Conservation (phyloP, 345 rosid species). For the Syzygium oleosum region DNA sequence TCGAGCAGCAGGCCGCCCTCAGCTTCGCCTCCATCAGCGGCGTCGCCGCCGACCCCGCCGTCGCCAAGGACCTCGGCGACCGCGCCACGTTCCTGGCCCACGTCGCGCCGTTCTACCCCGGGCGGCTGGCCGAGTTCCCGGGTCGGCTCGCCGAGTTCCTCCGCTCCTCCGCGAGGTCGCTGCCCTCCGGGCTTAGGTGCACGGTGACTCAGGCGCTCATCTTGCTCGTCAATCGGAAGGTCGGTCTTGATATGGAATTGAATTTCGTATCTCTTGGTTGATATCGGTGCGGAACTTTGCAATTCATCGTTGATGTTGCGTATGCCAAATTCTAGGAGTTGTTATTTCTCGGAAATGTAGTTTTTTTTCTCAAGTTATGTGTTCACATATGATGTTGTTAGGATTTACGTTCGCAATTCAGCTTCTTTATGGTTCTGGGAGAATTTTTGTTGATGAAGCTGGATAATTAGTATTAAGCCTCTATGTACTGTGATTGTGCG, state of each 20-base stretch:
- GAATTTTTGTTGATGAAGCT: neutral
- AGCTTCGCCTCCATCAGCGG: slow-evolving; percentile 64
- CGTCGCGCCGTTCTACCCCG: slow-evolving; percentile 70
- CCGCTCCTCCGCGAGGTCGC: slow-evolving; percentile 41
- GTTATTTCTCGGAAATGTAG: neutral
- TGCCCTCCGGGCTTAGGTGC: slow-evolving; percentile 78
- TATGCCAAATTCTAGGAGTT: neutral
- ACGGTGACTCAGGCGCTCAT: slow-evolving; percentile 66
- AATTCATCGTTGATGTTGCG: neutral
- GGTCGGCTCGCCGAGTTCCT: slow-evolving; percentile 64
- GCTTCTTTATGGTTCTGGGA: neutral
- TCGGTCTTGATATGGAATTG: neutral
- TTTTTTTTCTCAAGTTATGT: neutral
- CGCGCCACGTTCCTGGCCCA: slow-evolving; percentile 76
- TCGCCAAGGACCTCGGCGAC: slow-evolving; percentile 80
- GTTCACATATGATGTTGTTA: neutral
- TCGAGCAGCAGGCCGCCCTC: slow-evolving; percentile 70
- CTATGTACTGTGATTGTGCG: neutral
- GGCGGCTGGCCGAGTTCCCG: slow-evolving; percentile 56
- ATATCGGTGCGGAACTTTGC: neutral
- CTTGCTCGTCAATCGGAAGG: slow-evolving; percentile 69
- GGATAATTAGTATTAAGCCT: neutral
- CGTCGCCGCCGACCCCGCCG: slow-evolving; percentile 47
- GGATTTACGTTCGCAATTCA: neutral
- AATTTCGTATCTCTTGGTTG: neutral